Conservation (phyloP, 306 rosid genomes). For the Lupinus albus region DNA sequence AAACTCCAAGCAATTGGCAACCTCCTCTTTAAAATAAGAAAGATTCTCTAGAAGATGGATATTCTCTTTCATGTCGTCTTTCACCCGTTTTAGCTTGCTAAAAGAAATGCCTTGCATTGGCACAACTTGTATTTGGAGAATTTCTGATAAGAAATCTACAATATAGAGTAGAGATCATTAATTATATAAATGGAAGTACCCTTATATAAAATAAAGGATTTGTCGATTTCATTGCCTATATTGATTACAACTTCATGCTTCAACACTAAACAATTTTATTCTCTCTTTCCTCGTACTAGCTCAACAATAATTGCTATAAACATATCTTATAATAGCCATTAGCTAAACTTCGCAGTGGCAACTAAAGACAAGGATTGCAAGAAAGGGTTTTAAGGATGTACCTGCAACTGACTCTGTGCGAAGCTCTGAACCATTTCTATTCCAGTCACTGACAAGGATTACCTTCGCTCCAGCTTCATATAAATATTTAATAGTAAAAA, state of each 20-base stretch:
- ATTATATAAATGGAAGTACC: conserved; percentile 25
- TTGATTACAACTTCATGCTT: conserved; percentile 3
- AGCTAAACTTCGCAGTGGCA: neutral
- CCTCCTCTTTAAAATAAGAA: conserved; percentile 71
- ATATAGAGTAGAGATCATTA: conserved; percentile 40
- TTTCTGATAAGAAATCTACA: conserved; percentile 64
- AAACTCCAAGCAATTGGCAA: conserved; percentile 73
- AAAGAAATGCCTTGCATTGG: conserved; percentile 50
- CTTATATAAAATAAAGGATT: conserved; percentile 18
- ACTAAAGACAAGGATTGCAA: conserved; percentile 34
- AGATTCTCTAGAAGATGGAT: conserved; percentile 76
- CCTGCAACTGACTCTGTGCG: conserved; percentile 58
- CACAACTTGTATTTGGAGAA: conserved; percentile 62
- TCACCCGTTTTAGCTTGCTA: conserved; percentile 42
- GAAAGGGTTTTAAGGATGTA: conserved; percentile 43
- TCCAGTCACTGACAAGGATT: conserved; percentile 78
- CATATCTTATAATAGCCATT: conserved; percentile 24
- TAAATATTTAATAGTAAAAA: conserved; percentile 66
- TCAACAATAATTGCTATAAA: conserved; percentile 27
- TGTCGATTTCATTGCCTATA: conserved; percentile 4
- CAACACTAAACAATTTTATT: conserved; percentile 18
- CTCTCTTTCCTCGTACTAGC: neutral
- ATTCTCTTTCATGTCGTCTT: conserved; percentile 51
- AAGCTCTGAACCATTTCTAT: conserved; percentile 43
- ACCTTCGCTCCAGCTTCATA: conserved; percentile 64